Evolutionary conservation across 352 stramenopile species (phyloP), one percentile per base, ranked within the genome.

Genomic region (Phytophthora crassamura): DNA sequence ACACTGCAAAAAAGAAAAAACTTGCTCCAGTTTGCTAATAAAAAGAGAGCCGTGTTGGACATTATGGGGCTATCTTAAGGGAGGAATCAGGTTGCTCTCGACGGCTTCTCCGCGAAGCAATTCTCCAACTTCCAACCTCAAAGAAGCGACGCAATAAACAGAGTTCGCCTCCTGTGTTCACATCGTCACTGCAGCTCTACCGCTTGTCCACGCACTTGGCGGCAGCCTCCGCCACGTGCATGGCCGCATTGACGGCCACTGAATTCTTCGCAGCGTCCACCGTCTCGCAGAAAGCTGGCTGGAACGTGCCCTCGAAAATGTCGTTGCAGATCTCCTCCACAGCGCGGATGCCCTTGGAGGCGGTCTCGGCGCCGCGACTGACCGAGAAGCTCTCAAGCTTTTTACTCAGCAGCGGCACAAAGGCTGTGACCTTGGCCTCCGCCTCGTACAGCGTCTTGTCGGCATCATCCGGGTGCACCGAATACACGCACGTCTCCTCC

Each of bases 401-500:
- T 62, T 90, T 84, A 18, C 77, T 83, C 8, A 95, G 47, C 51
- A 95, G 80, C 30, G 87, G 85, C 69, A 93, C 83, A 48, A 95
- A 95, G 18, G 87, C 87, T 39, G 83, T 91, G 15, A 95, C 82
- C 52, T 95, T 89, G 18, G 77, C 82, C 41, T 93, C 77, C 3
- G 86, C 83, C 35, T 75, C 75, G 61, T 95, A 95, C 33, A 87
- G 52, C 39, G 85, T 93, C 67, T 78, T 63, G 8, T 78, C 56
- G 6, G 61, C 54, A 55, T 89, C 75, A 5, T 88, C 74, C 16
- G 82, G 80, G 35, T 93, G 72, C 32, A 86, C 75, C 42, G 82
- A 87, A 77, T 95, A 95, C 30, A 93, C 77, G 59, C 87, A 95
- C 49, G 81, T 91, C 75, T 95, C 87, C 48, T 95, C 80, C 30